Evolutionary conservation across 2,329 filamentous ascomycete species (phyloP).

Genomic region (Pseudopithomyces maydicus): DNA sequence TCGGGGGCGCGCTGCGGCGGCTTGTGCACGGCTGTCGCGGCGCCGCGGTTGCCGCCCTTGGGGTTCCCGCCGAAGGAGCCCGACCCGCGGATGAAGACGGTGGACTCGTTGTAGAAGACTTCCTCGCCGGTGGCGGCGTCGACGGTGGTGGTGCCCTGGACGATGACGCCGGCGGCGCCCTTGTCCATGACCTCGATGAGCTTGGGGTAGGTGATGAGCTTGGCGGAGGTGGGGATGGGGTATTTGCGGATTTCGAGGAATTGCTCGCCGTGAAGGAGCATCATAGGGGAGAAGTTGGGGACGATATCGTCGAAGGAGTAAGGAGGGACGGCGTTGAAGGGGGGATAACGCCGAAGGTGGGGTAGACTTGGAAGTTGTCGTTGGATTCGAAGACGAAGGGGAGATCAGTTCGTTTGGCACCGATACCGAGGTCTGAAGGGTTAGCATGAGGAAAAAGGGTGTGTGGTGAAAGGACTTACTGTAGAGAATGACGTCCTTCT

Average conservation of each 20-base stretch:
- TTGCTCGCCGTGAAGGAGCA: conserved; percentile 98
- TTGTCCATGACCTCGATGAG: conserved; percentile 97
- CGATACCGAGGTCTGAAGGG: conserved; percentile 74
- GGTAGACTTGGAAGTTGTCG: conserved; percentile 91
- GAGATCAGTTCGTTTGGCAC: conserved; percentile 88
- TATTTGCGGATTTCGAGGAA: conserved; percentile 93
- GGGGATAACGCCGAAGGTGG: conserved; percentile 96
- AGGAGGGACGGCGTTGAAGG: conserved; percentile 83
- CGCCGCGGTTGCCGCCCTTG: conserved; percentile 78
- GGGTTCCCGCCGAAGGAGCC: conserved; percentile 87
- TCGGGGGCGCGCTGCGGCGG: conserved; percentile 80
- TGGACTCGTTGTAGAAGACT: conserved; percentile 95
- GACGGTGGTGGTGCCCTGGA: conserved; percentile 79
- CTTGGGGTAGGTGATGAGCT: conserved; percentile 74
- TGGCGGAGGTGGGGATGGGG: conserved; percentile 84
- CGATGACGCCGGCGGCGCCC: conserved; percentile 83
- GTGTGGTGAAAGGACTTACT: conserved; percentile 48
- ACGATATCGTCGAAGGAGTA: conserved; percentile 83
- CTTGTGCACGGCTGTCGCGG: conserved; percentile 78
- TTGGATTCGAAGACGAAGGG: conserved; percentile 87
- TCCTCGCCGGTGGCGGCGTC: conserved; percentile 85
- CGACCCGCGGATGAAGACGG: conserved; percentile 88
- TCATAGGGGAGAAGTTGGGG: conserved; percentile 97
- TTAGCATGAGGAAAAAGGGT: conserved; percentile 21
- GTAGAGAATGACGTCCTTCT: conserved; percentile 91